Base-by-base conservation (phyloP, 192 early-diverging fungal species). In the Linderina pennispora region DNA sequence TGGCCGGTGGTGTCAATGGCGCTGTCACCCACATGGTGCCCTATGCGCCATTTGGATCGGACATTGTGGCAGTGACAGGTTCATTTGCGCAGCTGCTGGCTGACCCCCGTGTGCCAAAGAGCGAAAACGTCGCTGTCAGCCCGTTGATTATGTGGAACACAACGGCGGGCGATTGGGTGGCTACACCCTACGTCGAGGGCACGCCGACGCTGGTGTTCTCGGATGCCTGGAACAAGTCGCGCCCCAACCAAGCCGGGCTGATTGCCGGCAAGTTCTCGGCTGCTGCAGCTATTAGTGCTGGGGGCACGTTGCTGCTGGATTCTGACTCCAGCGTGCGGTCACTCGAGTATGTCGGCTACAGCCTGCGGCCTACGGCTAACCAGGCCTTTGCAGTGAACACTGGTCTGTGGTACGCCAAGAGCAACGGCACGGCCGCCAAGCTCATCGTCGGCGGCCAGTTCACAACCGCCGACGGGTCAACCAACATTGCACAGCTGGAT, bases 361-460 rank as follows among this genome's bases (percentile, higher is more conserved):
- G 48, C 21, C 35, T 73, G 40, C 57, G 36, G 51, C 58, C 62
- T 14, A 50, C 43, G 20, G 19, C 37, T 13, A 22, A 32, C 24
- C 49, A 45, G 24, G 32, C 53, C 8, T 52, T 74, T 19, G 43
- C 46, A 3, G 55, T 82, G n/a, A 75, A 76, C 34, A 50, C 75
- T 2, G 82, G 76, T 2, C 24, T 75, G 22, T 75, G 76, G 46
- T 84, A 74, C 49, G 56, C 79, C 23, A 71, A 74, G 39, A 47
- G 42, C 38, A 77, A 67, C 20, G 61, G 39, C 35, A 21, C 65
- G 15, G 52, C 61, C 13, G 47, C 70, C 14, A 21, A 54, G 41
- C 55, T 72, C 1, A 56, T 79, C 42, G 62, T 80, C 5, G 82
- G 75, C 23, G 82, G 82, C 11, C 58, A 48, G 43, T 84, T 84